Conservation (phyloP, 2,329 filamentous ascomycete genomes). For the Aspergillus ustus region DNA sequence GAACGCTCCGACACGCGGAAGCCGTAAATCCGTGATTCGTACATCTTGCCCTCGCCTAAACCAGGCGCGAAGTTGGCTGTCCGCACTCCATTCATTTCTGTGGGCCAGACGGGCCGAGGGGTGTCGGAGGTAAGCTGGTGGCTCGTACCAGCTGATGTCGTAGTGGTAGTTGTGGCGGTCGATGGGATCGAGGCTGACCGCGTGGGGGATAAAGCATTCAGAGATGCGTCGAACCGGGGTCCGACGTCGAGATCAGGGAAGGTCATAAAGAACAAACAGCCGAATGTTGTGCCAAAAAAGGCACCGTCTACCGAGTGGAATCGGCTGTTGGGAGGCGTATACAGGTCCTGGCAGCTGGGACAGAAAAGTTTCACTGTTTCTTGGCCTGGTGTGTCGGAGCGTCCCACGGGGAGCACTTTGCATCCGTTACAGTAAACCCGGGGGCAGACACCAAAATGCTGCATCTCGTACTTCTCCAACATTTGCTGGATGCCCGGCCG, state of each 20-base stretch:
- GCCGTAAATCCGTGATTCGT: constrained; percentile 94
- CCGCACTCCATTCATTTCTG: constrained; percentile 80
- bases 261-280: constrained; percentile 95
- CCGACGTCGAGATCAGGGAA: constrained; percentile 92
- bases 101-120: constrained; percentile 53
- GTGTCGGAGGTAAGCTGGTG: constrained; percentile 34
- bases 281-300: constrained; percentile 97
- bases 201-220: constrained; percentile 33
- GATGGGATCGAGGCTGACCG: constrained; percentile 38
- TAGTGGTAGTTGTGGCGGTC: constrained; percentile 19
- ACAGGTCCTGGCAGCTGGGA: constrained; percentile 93
- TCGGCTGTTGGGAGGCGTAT: constrained; percentile 93
- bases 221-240: constrained; percentile 63
- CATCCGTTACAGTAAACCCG: constrained; percentile 89
- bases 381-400: constrained; percentile 92
- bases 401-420: constrained; percentile 88
- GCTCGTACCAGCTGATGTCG: constrained; percentile 11
- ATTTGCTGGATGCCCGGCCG: constrained; percentile 97
- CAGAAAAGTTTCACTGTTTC: constrained; percentile 99
- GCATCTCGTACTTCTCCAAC: constrained; percentile 97
- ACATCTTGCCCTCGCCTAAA: constrained; percentile 79
- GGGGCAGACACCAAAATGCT: constrained; percentile 96
- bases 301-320: constrained; percentile 98
- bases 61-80: constrained; percentile 86
- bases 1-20: constrained; percentile 93